phyloP scores from a whole-genome alignment of 495 filamentous ascomycete species.

The Delitschia confertaspora region DNA sequence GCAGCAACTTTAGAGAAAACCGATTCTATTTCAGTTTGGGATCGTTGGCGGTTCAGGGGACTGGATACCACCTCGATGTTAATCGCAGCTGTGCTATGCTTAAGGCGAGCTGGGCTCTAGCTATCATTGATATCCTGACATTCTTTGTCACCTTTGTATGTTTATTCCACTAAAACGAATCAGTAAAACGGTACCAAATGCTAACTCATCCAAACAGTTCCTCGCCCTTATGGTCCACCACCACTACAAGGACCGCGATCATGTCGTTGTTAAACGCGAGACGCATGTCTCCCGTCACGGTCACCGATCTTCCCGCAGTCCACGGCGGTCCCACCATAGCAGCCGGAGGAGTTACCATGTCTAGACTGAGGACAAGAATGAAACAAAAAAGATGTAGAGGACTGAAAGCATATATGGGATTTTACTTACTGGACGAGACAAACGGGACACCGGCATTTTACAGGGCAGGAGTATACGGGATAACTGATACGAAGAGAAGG shows the following conservation, averaged over 20 bases:
- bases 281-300: constrained; percentile 28
- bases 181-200: neutral
- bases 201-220: constrained; percentile 25
- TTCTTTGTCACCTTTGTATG: no score
- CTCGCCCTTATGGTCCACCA: constrained; percentile 36
- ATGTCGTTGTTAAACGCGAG: constrained; percentile 33
- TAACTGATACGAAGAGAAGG: no score
- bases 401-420: no score
- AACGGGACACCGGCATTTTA: no score
- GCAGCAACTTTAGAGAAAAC: constrained; percentile 46
- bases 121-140: no score
- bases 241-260: constrained; percentile 30
- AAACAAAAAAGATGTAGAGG: no score
- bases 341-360: constrained; percentile 22
- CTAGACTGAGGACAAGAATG: constrained; percentile 11
- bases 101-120: constrained; percentile 77
- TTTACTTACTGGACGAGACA: no score
- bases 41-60: constrained; percentile 41
- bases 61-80: constrained; percentile 41
- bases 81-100: constrained; percentile 82
- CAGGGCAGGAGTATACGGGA: no score
- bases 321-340: constrained; percentile 30
- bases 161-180: constrained; percentile 1
- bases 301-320: constrained; percentile 30
- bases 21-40: constrained; percentile 50